These are phyloP conservation scores for Purpureocillium takamizusanense DNA, from an alignment of 2,329 filamentous ascomycete genomes.

Conservation along the genomic window DNA sequence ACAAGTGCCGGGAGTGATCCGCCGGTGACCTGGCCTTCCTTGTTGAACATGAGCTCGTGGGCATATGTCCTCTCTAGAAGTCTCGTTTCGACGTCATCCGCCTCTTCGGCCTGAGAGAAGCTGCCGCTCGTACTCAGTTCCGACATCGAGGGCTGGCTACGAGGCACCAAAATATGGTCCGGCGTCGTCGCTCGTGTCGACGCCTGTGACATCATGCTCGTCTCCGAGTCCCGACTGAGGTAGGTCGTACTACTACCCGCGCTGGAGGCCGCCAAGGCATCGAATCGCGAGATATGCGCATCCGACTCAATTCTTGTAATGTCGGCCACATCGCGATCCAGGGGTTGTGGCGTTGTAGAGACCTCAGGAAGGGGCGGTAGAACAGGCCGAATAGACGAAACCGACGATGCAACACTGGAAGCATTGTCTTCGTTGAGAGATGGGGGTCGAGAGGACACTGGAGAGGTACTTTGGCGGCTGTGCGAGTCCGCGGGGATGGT, in stretches of 20 bases:
- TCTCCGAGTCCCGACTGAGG: slow-evolving; percentile 71
- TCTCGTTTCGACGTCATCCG: slow-evolving; percentile 70
- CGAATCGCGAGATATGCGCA: slow-evolving; percentile 47
- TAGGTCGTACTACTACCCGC: slow-evolving; percentile 73
- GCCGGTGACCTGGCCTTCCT: slow-evolving; percentile 89
- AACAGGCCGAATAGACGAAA: slow-evolving; percentile 36
- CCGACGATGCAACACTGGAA: slow-evolving; percentile 34
- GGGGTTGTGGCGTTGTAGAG: slow-evolving; percentile 37
- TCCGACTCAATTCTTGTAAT: slow-evolving; percentile 39
- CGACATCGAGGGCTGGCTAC: slow-evolving; percentile 52
- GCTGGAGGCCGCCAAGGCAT: slow-evolving; percentile 67
- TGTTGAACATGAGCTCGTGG: slow-evolving; percentile 86
- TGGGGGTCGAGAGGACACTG: slow-evolving; percentile 31
- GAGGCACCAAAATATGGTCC: slow-evolving; percentile 48
- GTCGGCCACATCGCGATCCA: slow-evolving; percentile 39
- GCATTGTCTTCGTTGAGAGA: slow-evolving; percentile 31
- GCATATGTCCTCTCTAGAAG: slow-evolving; percentile 88
- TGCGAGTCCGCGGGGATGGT: slow-evolving; percentile 27
- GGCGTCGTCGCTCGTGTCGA: slow-evolving; percentile 87
- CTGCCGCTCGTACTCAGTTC: slow-evolving; percentile 61
- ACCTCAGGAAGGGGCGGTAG: slow-evolving; percentile 51
- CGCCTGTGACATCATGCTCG: slow-evolving; percentile 68
- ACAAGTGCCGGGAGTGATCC: slow-evolving; percentile 84
- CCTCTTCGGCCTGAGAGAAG: slow-evolving; percentile 61
- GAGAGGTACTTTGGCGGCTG: slow-evolving; percentile 20